Base-by-base conservation (phyloP, 352 stramenopile genomes). In the Globisporangium sylvaticum region DNA sequence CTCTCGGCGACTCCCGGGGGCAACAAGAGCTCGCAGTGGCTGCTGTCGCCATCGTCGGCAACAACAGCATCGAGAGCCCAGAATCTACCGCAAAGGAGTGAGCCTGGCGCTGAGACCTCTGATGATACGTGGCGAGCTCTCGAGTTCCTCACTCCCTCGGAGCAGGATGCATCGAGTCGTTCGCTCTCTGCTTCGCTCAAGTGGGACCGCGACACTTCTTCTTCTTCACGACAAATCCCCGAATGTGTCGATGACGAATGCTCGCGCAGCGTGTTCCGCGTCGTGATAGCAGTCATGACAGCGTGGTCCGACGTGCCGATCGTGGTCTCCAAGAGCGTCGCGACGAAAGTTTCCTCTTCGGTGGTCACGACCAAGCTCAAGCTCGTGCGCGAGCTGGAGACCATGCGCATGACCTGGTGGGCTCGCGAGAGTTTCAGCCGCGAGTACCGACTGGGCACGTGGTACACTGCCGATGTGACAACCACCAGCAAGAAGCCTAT, bases 381-480 rank as follows among this genome's bases (percentile, higher is more conserved):
- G 1, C 73, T 91, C 12, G 75, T 75, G 1, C 71, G 79, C 12
- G 83, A 85, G 3, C 71, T 81, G 48, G 81, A 84, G 32, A 66
- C 62, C 8, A 76, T 80, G 3, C 66, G 83, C 6, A 92, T 75
- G 1, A 76, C 78, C 20, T 95, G 85, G 87, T 95, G 87, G 87
- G 85, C 82, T 0, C 78, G 83, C n/a, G 87, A 95, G 64, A 89
- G 80, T 25, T 92, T 79, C 59, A 93, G 85, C 61, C 74, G 87
- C 15, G 84, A 76, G 61, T 92, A 89, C 62, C 79, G 84, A 1
- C 65, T 94, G 8, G 87, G 87, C 2, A 89, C 85, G 1, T 95
- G 85, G 87, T 95, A 90, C 58, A 76, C 73, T 0, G 76, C 76
- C 0, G 83, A 91, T n/a, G 69, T 89, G 4, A 62, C 70, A 18